phyloP scores from a whole-genome alignment of 345 rosid genomes.

The Erucastrum elatum region DNA sequence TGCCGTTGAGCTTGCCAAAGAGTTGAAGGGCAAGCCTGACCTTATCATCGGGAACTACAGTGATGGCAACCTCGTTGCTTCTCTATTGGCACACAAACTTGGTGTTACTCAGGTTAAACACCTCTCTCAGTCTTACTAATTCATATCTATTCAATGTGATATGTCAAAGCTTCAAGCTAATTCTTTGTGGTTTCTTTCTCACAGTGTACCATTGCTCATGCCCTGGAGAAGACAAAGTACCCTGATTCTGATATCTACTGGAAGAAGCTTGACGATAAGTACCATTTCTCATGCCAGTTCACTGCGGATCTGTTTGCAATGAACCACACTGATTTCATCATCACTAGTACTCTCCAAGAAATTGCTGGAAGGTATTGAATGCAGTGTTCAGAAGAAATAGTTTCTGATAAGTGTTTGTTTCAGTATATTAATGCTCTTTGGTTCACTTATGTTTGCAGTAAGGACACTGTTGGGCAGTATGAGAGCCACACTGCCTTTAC shows the following conservation, averaged over 20 bases:
- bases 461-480: constrained; percentile 78
- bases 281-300: constrained; percentile 88
- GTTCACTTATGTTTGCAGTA: constrained; percentile 45
- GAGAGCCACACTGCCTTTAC: constrained; percentile 89
- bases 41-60: constrained; percentile 88
- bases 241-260: constrained; percentile 93
- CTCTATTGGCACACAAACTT: constrained; percentile 72
- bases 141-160: background rate
- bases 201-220: constrained; percentile 94
- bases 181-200: background rate
- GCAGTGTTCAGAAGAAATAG: background rate
- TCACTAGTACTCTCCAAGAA: constrained; percentile 94
- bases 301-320: constrained; percentile 90
- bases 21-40: constrained; percentile 85
- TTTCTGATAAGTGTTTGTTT: background rate
- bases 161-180: background rate
- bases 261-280: constrained; percentile 84
- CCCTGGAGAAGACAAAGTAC: constrained; percentile 87
- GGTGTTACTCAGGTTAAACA: constrained; percentile 78
- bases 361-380: constrained; percentile 75
- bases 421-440: background rate
- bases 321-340: constrained; percentile 92
- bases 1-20: constrained; percentile 63
- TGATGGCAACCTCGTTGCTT: constrained; percentile 90
- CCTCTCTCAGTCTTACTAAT: background rate